phyloP scores from a whole-genome alignment of 805 yeast species.

The Blastobotrys parvus region DNA sequence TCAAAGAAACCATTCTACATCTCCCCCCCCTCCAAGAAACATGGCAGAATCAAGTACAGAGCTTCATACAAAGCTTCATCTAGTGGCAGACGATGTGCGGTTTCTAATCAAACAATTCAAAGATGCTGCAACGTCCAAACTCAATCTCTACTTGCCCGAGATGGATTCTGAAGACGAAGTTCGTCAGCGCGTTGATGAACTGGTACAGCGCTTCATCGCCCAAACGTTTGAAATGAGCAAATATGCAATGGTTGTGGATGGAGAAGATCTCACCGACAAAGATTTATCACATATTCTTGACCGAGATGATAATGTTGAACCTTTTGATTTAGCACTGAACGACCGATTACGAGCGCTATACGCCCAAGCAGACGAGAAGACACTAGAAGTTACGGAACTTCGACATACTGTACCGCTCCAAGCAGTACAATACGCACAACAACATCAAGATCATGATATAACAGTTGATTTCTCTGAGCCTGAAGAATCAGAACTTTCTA shows the following conservation, averaged over 20 bases:
- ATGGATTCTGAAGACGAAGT: slow-evolving; percentile 36
- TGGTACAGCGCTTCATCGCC: slow-evolving; percentile 32
- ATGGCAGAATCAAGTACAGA: slow-evolving; percentile 4
- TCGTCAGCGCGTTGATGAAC: slow-evolving; percentile 34
- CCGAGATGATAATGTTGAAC: slow-evolving; percentile 42
- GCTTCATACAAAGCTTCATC: slow-evolving; percentile 28
- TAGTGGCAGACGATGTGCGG: slow-evolving; percentile 46
- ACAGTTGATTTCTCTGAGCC: not conserved
- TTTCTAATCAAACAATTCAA: slow-evolving; percentile 39
- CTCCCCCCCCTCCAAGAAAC: no score
- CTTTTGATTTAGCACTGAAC: slow-evolving; percentile 60
- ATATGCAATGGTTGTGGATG: slow-evolving; percentile 51
- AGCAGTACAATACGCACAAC: slow-evolving; percentile 23
- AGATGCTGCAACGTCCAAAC: slow-evolving; percentile 35
- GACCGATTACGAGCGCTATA: slow-evolving; percentile 49
- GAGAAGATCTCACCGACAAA: slow-evolving; percentile 31
- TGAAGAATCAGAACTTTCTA: not conserved
- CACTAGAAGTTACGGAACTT: slow-evolving; percentile 47
- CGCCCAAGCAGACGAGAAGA: slow-evolving; percentile 52
- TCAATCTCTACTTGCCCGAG: slow-evolving; percentile 41
- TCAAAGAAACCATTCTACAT: no score
- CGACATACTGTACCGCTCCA: slow-evolving; percentile 33
- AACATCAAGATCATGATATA: not conserved
- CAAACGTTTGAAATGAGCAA: slow-evolving; percentile 51
- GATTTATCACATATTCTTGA: slow-evolving; percentile 19